Evolutionary conservation across 345 rosid species (phyloP), one percentile per base, ranked within the genome.

Genomic region (Sonneratia caseolaris): DNA sequence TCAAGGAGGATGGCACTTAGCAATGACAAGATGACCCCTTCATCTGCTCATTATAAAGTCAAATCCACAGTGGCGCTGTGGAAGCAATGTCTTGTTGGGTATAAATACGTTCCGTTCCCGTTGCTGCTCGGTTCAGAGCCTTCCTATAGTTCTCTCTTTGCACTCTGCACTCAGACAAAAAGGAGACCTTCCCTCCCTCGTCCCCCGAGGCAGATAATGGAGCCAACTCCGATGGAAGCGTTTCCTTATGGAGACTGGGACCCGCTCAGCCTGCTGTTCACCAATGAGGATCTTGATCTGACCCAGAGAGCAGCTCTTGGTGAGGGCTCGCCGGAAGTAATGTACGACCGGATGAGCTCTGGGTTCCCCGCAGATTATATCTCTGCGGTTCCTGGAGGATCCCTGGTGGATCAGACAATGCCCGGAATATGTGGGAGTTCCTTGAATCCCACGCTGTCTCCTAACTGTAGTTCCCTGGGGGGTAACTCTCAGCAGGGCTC

Each of bases 401-500:
- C 9, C 64, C 64, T 7, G 10, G 64, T 2, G 24, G 64, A 59
- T 7, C 64, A 59, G 13, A 24, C 64, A 40, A 67, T 67, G 49
- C 43, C 70, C 2, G 70, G 32, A n/a, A 67, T 67, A 18, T 67
- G 51, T 14, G 70, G 38, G 27, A 37, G 49, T 3, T 40, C 42
- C 70, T 38, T 67, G 45, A 66, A 36, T 66, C 43, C 13, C 18
- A 18, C n/a, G 59, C 59, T 37, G 22, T 6, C 68, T 67, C 51
- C 70, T 38, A n/a, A 37, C 6, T 24, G 49, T 42, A 42, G 38
- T 40, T 40, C 49, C 32, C 70, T 67, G 49, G 7, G 8, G 49
- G 27, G 70, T 86, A 73, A 80, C 83, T 64, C 68, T 11, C 73
- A 70, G 36, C 61, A 72, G 78, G 71, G 75, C 73, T 76, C 72